phyloP scores from a whole-genome alignment of 805 yeast genomes.

The Starmerella etchellsii region DNA sequence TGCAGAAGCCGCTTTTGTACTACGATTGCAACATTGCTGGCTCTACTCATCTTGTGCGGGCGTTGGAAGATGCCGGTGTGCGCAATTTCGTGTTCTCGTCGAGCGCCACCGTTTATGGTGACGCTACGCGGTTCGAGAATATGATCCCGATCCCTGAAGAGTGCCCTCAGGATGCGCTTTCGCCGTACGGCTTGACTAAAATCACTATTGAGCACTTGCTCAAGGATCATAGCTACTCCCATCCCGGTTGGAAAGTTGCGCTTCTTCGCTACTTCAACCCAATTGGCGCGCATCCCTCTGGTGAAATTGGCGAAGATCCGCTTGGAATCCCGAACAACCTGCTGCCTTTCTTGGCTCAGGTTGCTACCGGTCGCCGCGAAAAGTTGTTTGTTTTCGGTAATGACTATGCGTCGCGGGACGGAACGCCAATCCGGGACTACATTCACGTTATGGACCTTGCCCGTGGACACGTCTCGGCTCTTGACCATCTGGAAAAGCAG shows the following conservation, averaged over 20 bases:
- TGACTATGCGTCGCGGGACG: slow-evolving; percentile 60
- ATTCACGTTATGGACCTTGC: slow-evolving; percentile 73
- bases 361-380: slow-evolving; percentile 58
- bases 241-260: slow-evolving; percentile 33
- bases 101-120: slow-evolving; percentile 76
- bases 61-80: slow-evolving; percentile 37
- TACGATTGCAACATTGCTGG: slow-evolving; percentile 59
- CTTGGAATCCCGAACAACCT: slow-evolving; percentile 64
- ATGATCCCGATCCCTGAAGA: slow-evolving; percentile 71
- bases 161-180: slow-evolving; percentile 62
- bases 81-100: slow-evolving; percentile 56
- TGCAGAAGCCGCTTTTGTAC: slow-evolving; percentile 52
- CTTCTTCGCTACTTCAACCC: slow-evolving; percentile 71
- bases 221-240: slow-evolving; percentile 39
- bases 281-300: slow-evolving; percentile 76
- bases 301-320: slow-evolving; percentile 70
- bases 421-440: slow-evolving; percentile 73
- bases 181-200: slow-evolving; percentile 70
- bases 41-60: slow-evolving; percentile 43
- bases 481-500: slow-evolving; percentile 37
- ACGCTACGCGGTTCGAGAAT: slow-evolving; percentile 55
- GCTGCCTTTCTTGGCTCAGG: slow-evolving; percentile 65
- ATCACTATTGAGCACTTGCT: slow-evolving; percentile 49
- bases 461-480: slow-evolving; percentile 61
- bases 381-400: slow-evolving; percentile 57